Evolutionary conservation across 129 eudicot genomes (phyloP).

Genomic region (Flaveria trinervia): DNA sequence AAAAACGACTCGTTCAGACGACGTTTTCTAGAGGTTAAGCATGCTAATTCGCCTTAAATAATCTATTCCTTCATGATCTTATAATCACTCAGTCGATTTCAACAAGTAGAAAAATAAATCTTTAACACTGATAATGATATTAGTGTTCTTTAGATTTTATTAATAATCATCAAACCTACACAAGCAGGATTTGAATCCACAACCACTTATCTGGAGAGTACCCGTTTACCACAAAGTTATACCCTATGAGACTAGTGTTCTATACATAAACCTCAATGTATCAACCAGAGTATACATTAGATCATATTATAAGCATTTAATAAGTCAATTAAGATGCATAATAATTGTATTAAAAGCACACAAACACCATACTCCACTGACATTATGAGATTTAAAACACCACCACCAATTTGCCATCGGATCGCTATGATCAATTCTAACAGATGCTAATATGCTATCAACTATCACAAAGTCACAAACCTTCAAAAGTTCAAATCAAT

Average conservation of each 20-base stretch:
- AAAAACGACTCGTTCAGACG: slow-evolving; percentile 18
- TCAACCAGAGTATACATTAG: not conserved
- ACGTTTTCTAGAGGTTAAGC: not conserved
- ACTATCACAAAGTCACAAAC: not conserved
- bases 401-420: not conserved
- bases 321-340: not conserved
- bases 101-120: not conserved
- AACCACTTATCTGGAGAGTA: no score
- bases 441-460: not conserved
- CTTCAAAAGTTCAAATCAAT: not conserved
- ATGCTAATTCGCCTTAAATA: no score
- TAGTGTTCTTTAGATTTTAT: not conserved
- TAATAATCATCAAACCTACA: no score
- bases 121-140: not conserved
- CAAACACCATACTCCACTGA: slow-evolving; percentile 3
- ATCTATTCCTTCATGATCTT: not conserved
- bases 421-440: not conserved
- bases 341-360: not conserved
- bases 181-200: no score
- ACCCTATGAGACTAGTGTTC: no score
- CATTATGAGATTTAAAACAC: not conserved
- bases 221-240: no score
- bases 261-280: not conserved
- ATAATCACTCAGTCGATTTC: not conserved
- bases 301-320: not conserved